Evolutionary conservation across 495 filamentous ascomycete species (phyloP).

Genomic region (Opeltia flavorubescens): DNA sequence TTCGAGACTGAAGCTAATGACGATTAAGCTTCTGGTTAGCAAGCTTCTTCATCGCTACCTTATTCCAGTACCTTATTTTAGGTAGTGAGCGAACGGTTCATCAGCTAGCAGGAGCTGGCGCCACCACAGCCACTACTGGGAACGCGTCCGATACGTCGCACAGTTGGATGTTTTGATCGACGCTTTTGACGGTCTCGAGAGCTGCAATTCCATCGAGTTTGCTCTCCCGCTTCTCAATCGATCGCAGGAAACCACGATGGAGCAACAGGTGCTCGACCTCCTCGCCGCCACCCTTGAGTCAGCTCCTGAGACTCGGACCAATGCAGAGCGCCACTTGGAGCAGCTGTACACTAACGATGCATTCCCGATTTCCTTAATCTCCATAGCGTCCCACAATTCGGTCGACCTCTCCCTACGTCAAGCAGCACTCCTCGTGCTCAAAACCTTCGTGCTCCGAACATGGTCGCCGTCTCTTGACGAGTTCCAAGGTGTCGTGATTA

Average conservation of each 20-base stretch:
- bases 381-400: conserved; percentile 60
- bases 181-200: no score
- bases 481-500: conserved; percentile 45
- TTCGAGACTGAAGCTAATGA: neutral
- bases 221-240: neutral
- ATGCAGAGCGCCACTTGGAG: conserved; percentile 65
- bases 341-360: conserved; percentile 48
- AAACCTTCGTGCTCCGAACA: conserved; percentile 62
- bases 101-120: no score
- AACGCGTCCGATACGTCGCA: no score
- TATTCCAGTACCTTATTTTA: no score
- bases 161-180: no score
- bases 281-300: conserved; percentile 67
- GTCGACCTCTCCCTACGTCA: conserved; percentile 64
- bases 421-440: conserved; percentile 64
- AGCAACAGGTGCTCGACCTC: conserved; percentile 69
- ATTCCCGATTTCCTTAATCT: conserved; percentile 62
- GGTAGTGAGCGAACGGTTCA: no score
- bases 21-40: neutral
- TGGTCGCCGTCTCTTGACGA: conserved; percentile 63
- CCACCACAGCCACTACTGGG: no score
- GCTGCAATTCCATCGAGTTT: no score
- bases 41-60: neutral
- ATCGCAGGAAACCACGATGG: conserved; percentile 39
- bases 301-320: conserved; percentile 52